Base-by-base conservation (phyloP, 225 moss, liverwort and hornwort genomes). In the Ulota crispa region DNA sequence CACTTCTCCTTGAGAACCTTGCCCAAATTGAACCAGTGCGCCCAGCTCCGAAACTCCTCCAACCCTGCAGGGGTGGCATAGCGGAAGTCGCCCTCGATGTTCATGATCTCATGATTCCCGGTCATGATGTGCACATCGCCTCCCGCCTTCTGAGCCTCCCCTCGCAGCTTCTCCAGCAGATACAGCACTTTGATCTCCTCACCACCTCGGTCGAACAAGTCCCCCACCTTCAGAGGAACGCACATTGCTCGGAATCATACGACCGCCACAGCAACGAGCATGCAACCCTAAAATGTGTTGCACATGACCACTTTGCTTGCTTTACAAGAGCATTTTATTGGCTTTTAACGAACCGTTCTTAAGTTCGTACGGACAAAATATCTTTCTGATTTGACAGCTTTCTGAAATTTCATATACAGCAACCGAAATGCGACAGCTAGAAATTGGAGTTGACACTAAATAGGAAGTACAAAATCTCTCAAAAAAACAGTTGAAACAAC, bases 81-180 rank as follows among this genome's bases (percentile, higher is more conserved):
- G 2, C 95, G 90, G 26, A 98, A 98, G 77, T 98, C 92, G 23
- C 94, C 94, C 84, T 98, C 97, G 23, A 98, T 94, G 85, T 98
- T 98, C 94, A 98, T 95, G 37, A 95, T 89, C 80, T 95, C 97
- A 78, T 98, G 95, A 69, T 98, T 98, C 39, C 95, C 95, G 52
- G 88, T 98, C 95, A 98, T 94, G 76, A 95, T 86, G 73, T 95
- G 95, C 32, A 98, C 87, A 84, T 92, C 86, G 36, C 95, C 95
- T 27, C 97, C 94, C 3, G 85, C 87, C 76, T 85, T 93, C 24
- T 86, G 88, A 39, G 97, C 97, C 68, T 98, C 90, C 31, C 83
- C 82, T 84, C 89, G 91, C 68, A 98, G 86, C 88, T 93, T 95
- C 81, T 95, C 93, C 43, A 98, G 80, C 42, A 98, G 70, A 79